Percentiles rank a stretch among this genome's conserved stretches.
These are phyloP conservation scores for Bisporella sp. DNA, from an alignment of 2,329 filamentous ascomycete genomes.

Conservation along the genomic window DNA sequence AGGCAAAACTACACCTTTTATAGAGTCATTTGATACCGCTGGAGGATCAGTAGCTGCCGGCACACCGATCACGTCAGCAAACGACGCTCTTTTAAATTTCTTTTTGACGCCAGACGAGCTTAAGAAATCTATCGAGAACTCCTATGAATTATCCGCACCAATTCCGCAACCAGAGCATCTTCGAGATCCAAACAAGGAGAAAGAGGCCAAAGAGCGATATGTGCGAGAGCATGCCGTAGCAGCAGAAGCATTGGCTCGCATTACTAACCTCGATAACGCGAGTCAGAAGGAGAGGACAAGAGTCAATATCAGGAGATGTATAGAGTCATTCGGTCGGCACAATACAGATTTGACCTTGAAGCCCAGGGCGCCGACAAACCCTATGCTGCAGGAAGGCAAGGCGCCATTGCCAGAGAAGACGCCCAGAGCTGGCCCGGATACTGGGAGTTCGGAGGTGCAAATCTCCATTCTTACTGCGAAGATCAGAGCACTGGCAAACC, in stretches of 20 bases:
- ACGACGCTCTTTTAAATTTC: conserved; percentile 63
- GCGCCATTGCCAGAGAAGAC: conserved; percentile 33
- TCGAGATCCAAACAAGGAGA: conserved; percentile 36
- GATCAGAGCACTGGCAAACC: conserved; percentile 73
- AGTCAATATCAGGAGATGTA: conserved; percentile 76
- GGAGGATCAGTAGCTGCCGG: conserved; percentile 23
- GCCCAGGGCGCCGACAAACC: conserved; percentile 27
- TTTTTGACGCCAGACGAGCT: conserved; percentile 65
- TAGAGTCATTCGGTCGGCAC: conserved; percentile 86
- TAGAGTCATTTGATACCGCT: conserved; percentile 70
- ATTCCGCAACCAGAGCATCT: conserved; percentile 28
- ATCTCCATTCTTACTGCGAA: conserved; percentile 91
- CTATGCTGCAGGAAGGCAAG: conserved; percentile 9
- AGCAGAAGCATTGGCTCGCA: conserved; percentile 68
- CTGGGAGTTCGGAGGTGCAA: conserved; percentile 95
- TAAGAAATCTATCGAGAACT: conserved; percentile 56
- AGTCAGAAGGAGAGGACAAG: conserved; percentile 72
- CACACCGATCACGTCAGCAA: conserved; percentile 34
- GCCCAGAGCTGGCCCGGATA: conserved; percentile 79
- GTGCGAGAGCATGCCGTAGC: conserved; percentile 57
- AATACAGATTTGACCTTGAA: conserved; percentile 68
- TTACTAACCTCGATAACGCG: conserved; percentile 69
- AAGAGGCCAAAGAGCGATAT: conserved; percentile 34
- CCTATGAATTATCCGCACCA: conserved; percentile 60
- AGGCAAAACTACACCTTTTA: conserved; percentile 73